Evolutionary conservation across 2,329 filamentous ascomycete genomes (phyloP), one percentile per base, ranked within the genome.

Genomic region (Colletotrichum horii): DNA sequence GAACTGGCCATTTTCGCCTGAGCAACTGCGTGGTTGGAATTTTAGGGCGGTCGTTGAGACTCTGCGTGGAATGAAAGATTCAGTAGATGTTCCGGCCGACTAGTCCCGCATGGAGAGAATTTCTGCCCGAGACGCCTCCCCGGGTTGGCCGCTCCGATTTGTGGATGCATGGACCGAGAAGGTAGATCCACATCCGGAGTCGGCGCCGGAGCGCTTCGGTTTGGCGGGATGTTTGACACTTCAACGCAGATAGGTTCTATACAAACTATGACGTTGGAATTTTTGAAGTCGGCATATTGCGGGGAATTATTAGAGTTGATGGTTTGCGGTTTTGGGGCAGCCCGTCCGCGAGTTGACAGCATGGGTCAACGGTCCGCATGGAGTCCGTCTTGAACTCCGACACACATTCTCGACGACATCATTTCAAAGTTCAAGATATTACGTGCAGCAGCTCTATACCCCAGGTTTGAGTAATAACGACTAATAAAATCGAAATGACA

Each of bases 171-270:
- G 12, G n/a, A 52, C 43, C 43, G 43, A 4, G 3, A 52, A 0
- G 2, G 43, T 52, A n/a, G 43, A 12, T 6, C 43, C 2, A 4
- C 2, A n/a, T 2, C n/a, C n/a, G 43, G 43, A 52, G 43, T 8
- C 43, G 4, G 43, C 43, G 43, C 43, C 43, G n/a, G 6, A 0
- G 11, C n/a, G 11, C 43, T 22, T 52, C n/a, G 3, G 19, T 0
- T 14, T 4, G 4, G 43, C 3, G 6, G 3, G 6, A 12, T 52
- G n/a, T 22, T 22, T 2, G n/a, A 14, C 6, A 22, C 6, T 3
- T 24, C n/a, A 8, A 22, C n/a, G 0, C n/a, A 48, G 3, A 3
- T 0, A 48, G n/a, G 6, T 22, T 1, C 4, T 48, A 22, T 6
- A 14, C 11, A 22, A 48, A 48, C 0, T 6, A 14, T 4, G 11